phyloP scores from a whole-genome alignment of 192 early-diverging fungal species.

The Coemansia sp. region DNA sequence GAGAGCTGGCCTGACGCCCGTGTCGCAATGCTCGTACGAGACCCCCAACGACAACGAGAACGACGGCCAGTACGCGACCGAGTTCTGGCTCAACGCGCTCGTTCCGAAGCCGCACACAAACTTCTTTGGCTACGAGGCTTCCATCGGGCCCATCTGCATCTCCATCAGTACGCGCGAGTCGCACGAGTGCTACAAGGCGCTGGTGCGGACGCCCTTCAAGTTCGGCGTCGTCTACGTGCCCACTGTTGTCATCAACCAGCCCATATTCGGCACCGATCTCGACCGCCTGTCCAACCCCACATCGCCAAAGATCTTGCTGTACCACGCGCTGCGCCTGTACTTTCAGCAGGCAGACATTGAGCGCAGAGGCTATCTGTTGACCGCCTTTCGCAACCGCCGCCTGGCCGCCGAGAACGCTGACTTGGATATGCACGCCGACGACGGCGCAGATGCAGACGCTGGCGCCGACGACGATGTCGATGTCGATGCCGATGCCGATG shows the following conservation, averaged over 20 bases:
- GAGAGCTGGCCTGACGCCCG: constrained; percentile 15
- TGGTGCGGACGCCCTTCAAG: constrained; percentile 49
- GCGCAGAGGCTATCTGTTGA: constrained; percentile 41
- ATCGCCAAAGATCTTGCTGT: constrained; percentile 51
- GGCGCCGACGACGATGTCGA: not conserved
- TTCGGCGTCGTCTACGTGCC: constrained; percentile 52
- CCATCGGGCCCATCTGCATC: constrained; percentile 50
- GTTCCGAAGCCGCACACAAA: constrained; percentile 54
- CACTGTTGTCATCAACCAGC: constrained; percentile 45
- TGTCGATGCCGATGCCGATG: no score
- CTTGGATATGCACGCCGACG: no score
- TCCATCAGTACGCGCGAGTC: constrained; percentile 51
- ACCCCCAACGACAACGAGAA: constrained; percentile 54
- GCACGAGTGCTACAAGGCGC: constrained; percentile 53
- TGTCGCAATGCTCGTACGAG: constrained; percentile 26
- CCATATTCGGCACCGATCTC: constrained; percentile 45
- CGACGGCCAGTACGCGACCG: constrained; percentile 44
- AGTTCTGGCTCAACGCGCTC: constrained; percentile 55
- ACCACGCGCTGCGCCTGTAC: constrained; percentile 47
- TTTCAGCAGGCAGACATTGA: constrained; percentile 53
- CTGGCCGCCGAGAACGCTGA: constrained; percentile 23
- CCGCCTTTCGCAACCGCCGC: constrained; percentile 39
- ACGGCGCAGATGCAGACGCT: constrained; percentile 18
- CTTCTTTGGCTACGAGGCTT: constrained; percentile 52
- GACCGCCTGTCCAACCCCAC: constrained; percentile 46